A percentile compares a stretch with the other conserved stretches of the same genome.
These are phyloP conservation scores for Thuja plicata DNA, from an alignment of 83 land plant genomes.

Conservation along the genomic window DNA sequence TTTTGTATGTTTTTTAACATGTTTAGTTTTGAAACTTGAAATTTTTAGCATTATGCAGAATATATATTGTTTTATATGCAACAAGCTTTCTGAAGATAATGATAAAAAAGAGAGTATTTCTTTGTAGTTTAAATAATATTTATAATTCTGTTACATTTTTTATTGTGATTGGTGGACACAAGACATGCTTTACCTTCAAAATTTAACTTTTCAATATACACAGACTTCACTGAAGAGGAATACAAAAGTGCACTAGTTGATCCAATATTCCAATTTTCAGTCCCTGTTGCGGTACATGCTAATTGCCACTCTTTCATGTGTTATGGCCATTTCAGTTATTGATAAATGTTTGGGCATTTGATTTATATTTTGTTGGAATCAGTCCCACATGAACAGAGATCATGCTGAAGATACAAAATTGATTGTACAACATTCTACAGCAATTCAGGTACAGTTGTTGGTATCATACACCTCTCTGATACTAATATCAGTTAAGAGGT, in stretches of 20 bases:
- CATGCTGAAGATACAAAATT: constrained; percentile 80
- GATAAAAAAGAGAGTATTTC: neutral
- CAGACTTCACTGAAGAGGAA: constrained; percentile 62
- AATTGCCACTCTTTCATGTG: neutral
- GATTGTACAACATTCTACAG: constrained; percentile 71
- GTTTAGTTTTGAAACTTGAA: neutral
- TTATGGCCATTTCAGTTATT: neutral
- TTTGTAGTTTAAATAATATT: neutral
- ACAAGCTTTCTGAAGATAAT: neutral
- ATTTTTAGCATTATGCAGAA: neutral
- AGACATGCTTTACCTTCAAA: neutral
- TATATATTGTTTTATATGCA: neutral
- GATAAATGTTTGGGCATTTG: neutral
- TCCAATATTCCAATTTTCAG: constrained; percentile 82
- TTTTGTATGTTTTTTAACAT: neutral
- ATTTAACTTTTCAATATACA: constrained; percentile 16
- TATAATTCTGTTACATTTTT: neutral
- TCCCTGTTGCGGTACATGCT: constrained; percentile 68
- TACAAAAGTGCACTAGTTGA: constrained; percentile 75
- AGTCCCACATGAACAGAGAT: constrained; percentile 93
- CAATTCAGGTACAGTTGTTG: constrained; percentile 31
- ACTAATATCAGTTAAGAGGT: neutral
- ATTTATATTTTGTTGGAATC: constrained; percentile 10
- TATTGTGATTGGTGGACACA: neutral
- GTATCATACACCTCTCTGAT: neutral